These are phyloP conservation scores for Saccharomycopsis fodiens DNA, from an alignment of 805 yeast species.

Conservation along the genomic window DNA sequence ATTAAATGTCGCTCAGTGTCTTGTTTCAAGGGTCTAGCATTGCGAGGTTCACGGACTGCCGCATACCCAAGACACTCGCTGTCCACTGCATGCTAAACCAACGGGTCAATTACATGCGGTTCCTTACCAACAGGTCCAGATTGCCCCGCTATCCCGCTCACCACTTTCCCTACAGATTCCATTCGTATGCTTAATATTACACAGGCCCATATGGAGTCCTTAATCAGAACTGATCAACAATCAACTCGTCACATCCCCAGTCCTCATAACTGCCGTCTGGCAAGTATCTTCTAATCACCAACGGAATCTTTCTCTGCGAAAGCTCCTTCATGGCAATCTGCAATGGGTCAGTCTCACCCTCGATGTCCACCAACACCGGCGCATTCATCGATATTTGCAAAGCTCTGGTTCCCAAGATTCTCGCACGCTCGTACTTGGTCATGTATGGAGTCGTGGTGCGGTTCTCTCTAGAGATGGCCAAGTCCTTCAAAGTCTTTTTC, in stretches of 20 bases:
- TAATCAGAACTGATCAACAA: constrained; percentile 50
- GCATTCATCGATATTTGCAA: constrained; percentile 97
- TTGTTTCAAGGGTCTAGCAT: too few relatives aligned
- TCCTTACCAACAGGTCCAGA: too few relatives aligned
- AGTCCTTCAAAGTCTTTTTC: constrained; percentile 63
- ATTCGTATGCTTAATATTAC: background rate
- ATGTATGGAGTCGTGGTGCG: constrained; percentile 96
- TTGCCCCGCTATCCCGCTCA: too few relatives aligned
- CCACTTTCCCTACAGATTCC: background rate
- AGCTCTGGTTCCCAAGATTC: constrained; percentile 96
- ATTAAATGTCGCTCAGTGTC: too few relatives aligned
- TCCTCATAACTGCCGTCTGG: constrained; percentile 98
- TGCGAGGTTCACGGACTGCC: too few relatives aligned
- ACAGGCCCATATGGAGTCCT: background rate
- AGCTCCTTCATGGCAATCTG: constrained; percentile 97
- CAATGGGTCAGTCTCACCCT: constrained; percentile 98
- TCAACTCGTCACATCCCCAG: constrained; percentile 98
- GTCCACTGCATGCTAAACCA: too few relatives aligned
- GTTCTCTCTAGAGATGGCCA: constrained; percentile 82
- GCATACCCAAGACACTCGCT: too few relatives aligned
- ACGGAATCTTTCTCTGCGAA: constrained; percentile 88
- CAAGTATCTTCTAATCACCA: constrained; percentile 89
- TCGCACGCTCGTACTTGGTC: constrained; percentile 98
- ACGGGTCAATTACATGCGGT: too few relatives aligned
- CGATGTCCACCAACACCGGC: constrained; percentile 94